These are phyloP conservation scores for Lichtheimia corymbifera DNA, from an alignment of 371 early-diverging fungal genomes.

Conservation along the genomic window DNA sequence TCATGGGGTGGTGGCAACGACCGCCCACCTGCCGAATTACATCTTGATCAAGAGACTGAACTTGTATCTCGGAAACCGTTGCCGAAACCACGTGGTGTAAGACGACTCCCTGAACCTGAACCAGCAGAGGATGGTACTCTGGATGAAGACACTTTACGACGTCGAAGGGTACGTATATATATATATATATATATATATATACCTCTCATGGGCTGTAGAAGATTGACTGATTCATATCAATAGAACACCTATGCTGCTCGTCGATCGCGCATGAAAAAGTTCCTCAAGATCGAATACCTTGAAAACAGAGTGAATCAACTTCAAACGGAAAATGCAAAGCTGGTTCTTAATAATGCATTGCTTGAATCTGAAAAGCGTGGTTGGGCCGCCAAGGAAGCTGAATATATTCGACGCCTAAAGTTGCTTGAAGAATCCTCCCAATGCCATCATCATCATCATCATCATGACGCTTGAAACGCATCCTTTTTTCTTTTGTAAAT, in stretches of 20 bases:
- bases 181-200: not conserved
- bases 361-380: conserved; percentile 70
- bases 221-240: not conserved
- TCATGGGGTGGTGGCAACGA: conserved; percentile 55
- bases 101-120: conserved; percentile 48
- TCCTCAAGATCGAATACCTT: conserved; percentile 77
- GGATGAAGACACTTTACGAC: conserved; percentile 45
- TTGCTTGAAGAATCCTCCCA: conserved; percentile 51
- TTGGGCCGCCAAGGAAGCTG: conserved; percentile 63
- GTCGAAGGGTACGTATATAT: conserved; percentile 35
- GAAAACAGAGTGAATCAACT: conserved; percentile 76
- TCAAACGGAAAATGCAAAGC: conserved; percentile 73
- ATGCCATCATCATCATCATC: not conserved
- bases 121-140: conserved; percentile 44
- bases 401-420: conserved; percentile 67
- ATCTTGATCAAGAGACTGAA: conserved; percentile 19
- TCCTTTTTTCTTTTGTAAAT: not conserved
- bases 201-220: not conserved
- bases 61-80: conserved; percentile 25
- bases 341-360: conserved; percentile 69
- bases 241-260: conserved; percentile 94
- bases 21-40: conserved; percentile 38
- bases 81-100: conserved; percentile 50
- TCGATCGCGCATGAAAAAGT: conserved; percentile 86
- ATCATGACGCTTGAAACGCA: not conserved